phyloP scores from a whole-genome alignment of 805 yeast genomes.

The Blastobotrys americana region DNA sequence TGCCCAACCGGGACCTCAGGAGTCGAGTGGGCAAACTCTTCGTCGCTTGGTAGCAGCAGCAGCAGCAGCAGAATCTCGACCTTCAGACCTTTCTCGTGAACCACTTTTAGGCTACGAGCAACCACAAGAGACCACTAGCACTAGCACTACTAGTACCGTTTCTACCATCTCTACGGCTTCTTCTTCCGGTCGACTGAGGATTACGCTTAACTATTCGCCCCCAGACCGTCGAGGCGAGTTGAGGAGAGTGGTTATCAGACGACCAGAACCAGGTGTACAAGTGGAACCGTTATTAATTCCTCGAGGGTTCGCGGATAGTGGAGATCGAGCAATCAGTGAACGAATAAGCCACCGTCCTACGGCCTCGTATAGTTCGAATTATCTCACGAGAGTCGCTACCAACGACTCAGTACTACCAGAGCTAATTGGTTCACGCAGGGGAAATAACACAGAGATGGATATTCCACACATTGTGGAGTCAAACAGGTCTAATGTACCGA shows the following conservation, averaged over 20 bases:
- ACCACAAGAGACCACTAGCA: not conserved
- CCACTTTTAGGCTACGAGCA: too few relatives aligned
- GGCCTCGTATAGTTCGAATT: too few relatives aligned
- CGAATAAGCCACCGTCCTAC: too few relatives aligned
- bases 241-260: not conserved
- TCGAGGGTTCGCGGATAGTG: too few relatives aligned
- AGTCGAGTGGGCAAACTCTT: not conserved
- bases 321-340: too few relatives aligned
- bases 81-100: not conserved
- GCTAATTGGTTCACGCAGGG: too few relatives aligned
- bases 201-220: slow-evolving; percentile 3
- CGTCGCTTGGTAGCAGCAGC: not conserved
- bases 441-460: slow-evolving; percentile 8
- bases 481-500: slow-evolving; percentile 3
- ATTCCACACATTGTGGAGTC: slow-evolving; percentile 5
- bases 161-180: not conserved
- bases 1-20: not conserved
- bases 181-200: not conserved
- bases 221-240: not conserved
- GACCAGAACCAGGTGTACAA: not conserved
- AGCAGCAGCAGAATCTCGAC: not conserved
- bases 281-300: not conserved
- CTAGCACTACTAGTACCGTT: not conserved
- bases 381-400: too few relatives aligned
- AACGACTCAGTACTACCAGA: too few relatives aligned